Conservation (phyloP, 208 protist species). For the Crithidia bombi region DNA sequence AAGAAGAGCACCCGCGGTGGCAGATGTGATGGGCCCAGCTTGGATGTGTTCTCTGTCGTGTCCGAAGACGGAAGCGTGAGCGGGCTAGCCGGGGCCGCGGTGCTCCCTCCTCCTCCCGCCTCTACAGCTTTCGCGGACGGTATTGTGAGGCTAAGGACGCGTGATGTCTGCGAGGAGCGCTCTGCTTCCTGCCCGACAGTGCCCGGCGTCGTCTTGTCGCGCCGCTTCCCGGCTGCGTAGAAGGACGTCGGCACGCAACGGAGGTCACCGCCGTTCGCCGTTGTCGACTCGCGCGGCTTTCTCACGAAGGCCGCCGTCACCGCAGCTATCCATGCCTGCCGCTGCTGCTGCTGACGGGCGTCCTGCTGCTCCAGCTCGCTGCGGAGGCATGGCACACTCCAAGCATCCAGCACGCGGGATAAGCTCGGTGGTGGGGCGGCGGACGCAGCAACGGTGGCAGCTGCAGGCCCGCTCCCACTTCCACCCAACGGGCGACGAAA, state of each 20-base stretch:
- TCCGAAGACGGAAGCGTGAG: background rate
- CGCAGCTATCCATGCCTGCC: constrained; percentile 21
- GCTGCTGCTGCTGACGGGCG: constrained; percentile 28
- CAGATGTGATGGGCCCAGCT: background rate
- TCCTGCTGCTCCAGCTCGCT: constrained; percentile 34
- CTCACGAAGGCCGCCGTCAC: background rate
- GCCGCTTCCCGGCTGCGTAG: constrained; percentile 23
- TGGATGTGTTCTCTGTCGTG: background rate
- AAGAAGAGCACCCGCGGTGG: constrained; percentile 82
- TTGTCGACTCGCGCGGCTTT: background rate
- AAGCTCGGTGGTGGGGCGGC: background rate
- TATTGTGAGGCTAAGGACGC: constrained; percentile 14
- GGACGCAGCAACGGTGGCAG: background rate
- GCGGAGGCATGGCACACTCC: constrained; percentile 27
- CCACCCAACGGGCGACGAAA: constrained; percentile 5
- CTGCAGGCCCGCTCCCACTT: background rate
- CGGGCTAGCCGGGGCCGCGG: background rate
- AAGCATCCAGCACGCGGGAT: constrained; percentile 13
- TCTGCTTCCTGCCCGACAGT: constrained; percentile 4
- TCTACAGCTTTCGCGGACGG: background rate
- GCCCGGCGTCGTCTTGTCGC: constrained; percentile 23
- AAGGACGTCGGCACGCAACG: constrained; percentile 8
- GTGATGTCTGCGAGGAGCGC: background rate
- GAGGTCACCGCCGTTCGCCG: background rate
- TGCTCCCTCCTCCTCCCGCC: too few relatives aligned